Evolutionary conservation across 2,329 filamentous ascomycete species (phyloP).

Genomic region (Bipolaris bicolor): DNA sequence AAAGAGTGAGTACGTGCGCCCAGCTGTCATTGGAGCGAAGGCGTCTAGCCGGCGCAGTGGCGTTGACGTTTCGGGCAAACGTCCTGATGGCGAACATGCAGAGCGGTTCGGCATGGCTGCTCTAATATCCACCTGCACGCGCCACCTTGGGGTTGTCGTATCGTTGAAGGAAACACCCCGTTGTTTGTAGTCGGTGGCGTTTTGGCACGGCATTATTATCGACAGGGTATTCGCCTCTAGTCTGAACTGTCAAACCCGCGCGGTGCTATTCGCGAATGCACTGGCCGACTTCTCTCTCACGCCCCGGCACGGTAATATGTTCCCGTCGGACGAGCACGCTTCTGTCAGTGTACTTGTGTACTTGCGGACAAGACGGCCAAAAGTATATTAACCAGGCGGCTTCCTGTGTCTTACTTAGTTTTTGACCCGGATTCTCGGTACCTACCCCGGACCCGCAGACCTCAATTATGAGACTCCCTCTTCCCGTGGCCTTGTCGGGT

Average conservation of each 20-base stretch:
- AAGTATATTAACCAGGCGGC: conserved; percentile 11
- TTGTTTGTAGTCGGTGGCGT: neutral
- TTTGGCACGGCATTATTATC: conserved; percentile 7
- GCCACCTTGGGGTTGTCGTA: neutral
- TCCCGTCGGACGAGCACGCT: conserved; percentile 7
- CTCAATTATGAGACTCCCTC: conserved; percentile 14
- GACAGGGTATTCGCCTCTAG: conserved; percentile 6
- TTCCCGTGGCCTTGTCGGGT: conserved; percentile 4
- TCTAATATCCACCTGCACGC: neutral
- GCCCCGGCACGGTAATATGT: neutral
- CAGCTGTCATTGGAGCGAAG: neutral
- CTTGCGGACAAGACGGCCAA: neutral
- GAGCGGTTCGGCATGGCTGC: conserved; percentile 9
- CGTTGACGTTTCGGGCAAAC: conserved; percentile 1
- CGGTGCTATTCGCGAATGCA: conserved; percentile 2
- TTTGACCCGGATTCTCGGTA: conserved; percentile 9
- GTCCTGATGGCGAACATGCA: conserved; percentile 3
- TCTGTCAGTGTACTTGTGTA: neutral
- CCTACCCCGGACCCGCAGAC: neutral
- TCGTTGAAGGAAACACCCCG: neutral
- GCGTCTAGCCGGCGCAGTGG: neutral
- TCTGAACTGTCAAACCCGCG: neutral
- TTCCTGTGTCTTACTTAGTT: conserved; percentile 10
- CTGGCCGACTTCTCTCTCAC: neutral
- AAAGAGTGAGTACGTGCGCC: neutral